Conservation (phyloP, 331 rosid genomes). For the Stylosanthes scabra region DNA sequence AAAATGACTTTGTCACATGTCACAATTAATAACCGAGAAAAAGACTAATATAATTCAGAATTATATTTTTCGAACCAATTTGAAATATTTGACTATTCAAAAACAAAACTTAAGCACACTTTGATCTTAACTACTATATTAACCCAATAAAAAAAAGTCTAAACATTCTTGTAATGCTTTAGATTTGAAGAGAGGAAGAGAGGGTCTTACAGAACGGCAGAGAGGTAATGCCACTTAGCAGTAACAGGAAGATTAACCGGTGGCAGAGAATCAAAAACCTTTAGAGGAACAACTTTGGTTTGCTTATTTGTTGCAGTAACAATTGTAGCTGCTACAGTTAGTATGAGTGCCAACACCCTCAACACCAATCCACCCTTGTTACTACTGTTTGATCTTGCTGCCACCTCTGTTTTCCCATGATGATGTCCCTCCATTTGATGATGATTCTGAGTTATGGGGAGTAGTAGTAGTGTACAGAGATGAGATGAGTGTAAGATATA, state of each 20-base stretch:
- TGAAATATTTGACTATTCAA: too few relatives aligned
- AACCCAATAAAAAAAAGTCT: neutral
- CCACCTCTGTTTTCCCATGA: neutral
- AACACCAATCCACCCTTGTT: slow-evolving; percentile 37
- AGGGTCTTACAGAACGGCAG: slow-evolving; percentile 67
- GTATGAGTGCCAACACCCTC: slow-evolving; percentile 59
- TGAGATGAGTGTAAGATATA: too few relatives aligned
- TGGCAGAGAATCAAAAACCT: slow-evolving; percentile 43
- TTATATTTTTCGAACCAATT: too few relatives aligned
- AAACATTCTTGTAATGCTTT: neutral
- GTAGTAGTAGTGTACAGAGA: too few relatives aligned
- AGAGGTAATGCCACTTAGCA: slow-evolving; percentile 74
- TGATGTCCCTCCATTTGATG: too few relatives aligned
- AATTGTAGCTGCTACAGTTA: slow-evolving; percentile 60
- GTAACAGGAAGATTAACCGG: slow-evolving; percentile 54
- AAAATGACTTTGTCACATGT: too few relatives aligned
- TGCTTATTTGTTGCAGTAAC: slow-evolving; percentile 56
- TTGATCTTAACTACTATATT: too few relatives aligned
- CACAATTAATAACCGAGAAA: too few relatives aligned
- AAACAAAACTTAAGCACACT: too few relatives aligned
- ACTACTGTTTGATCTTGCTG: neutral
- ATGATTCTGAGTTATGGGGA: too few relatives aligned
- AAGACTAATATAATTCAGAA: too few relatives aligned
- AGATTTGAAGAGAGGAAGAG: neutral
- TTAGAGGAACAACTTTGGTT: slow-evolving; percentile 51